These are phyloP conservation scores for Hymenoscyphus fructigenus DNA, from an alignment of 2,329 filamentous ascomycete species.

Conservation along the genomic window DNA sequence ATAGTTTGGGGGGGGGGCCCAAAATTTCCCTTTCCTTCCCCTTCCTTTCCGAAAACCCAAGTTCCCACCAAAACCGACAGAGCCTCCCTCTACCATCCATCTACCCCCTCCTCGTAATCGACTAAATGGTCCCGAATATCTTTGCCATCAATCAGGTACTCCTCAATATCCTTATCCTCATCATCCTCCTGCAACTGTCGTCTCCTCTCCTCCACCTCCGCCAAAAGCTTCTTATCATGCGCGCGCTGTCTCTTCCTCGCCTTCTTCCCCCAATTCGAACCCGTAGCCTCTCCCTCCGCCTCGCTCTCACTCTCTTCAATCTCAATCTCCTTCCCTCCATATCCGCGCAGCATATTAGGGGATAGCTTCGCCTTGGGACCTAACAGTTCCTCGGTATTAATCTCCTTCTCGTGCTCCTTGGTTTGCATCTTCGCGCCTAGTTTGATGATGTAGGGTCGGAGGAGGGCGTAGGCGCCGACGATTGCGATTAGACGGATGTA, in stretches of 20 bases:
- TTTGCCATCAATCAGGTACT: constrained; percentile 57
- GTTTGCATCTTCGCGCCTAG: constrained; percentile 62
- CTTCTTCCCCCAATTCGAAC: constrained; percentile 64
- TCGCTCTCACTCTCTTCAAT: constrained; percentile 54
- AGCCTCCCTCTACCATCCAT: constrained; percentile 26
- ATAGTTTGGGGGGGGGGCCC: neutral
- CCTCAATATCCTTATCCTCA: constrained; percentile 73
- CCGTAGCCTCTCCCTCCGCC: constrained; percentile 42
- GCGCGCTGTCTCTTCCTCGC: constrained; percentile 67
- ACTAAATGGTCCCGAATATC: constrained; percentile 72
- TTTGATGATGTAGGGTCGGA: constrained; percentile 74
- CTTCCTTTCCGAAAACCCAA: neutral
- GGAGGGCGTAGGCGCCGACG: constrained; percentile 69
- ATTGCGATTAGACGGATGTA: constrained; percentile 71
- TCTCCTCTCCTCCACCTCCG: constrained; percentile 56
- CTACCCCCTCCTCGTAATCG: constrained; percentile 41
- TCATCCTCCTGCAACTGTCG: constrained; percentile 60
- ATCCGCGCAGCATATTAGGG: constrained; percentile 58
- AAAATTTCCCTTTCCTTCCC: neutral
- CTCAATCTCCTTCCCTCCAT: constrained; percentile 44
- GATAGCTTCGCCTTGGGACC: constrained; percentile 52
- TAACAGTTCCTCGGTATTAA: constrained; percentile 36
- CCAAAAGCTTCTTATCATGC: constrained; percentile 64
- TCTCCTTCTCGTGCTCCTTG: constrained; percentile 56
- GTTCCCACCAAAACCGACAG: neutral